Percentiles rank a stretch among this genome's conserved stretches.
Evolutionary conservation across 2,329 filamentous ascomycete species (phyloP).

Genomic region (Neodidymelliopsis sp.): DNA sequence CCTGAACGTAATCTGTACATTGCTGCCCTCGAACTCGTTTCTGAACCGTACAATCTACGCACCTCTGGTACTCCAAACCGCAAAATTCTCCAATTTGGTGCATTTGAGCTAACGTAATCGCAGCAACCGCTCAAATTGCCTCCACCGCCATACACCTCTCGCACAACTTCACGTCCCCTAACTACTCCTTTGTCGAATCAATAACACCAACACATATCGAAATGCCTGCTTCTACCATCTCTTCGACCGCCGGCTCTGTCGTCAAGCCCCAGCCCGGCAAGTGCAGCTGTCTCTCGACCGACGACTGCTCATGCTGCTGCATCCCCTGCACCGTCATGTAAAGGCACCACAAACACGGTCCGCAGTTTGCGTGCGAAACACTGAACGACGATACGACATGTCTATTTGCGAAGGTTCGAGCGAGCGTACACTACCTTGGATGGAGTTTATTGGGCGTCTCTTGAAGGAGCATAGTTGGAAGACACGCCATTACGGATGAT

Average conservation of each 20-base stretch:
- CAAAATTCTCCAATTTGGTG: no score
- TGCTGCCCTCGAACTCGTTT: neutral
- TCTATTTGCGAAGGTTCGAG: neutral
- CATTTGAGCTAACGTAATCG: constrained; percentile 22
- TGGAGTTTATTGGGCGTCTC: neutral
- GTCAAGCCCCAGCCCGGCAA: constrained; percentile 46
- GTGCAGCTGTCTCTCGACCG: constrained; percentile 39
- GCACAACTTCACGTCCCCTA: neutral
- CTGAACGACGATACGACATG: constrained; percentile 5
- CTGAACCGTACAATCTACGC: neutral
- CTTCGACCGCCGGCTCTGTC: constrained; percentile 43
- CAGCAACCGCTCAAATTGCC: constrained; percentile 5
- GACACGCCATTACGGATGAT: neutral
- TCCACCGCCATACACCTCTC: neutral
- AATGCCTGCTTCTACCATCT: constrained; percentile 47
- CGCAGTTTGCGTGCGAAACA: no score
- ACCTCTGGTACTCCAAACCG: neutral
- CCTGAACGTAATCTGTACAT: constrained; percentile 1
- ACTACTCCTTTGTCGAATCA: neutral
- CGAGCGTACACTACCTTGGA: neutral
- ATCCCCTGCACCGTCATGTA: constrained; percentile 51
- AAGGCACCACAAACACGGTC: constrained; percentile 1
- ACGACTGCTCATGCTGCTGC: constrained; percentile 45
- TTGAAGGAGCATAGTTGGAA: neutral
- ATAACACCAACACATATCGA: no score